phyloP scores from a whole-genome alignment of 2,329 filamentous ascomycete genomes.

The Cercospora sp. region DNA sequence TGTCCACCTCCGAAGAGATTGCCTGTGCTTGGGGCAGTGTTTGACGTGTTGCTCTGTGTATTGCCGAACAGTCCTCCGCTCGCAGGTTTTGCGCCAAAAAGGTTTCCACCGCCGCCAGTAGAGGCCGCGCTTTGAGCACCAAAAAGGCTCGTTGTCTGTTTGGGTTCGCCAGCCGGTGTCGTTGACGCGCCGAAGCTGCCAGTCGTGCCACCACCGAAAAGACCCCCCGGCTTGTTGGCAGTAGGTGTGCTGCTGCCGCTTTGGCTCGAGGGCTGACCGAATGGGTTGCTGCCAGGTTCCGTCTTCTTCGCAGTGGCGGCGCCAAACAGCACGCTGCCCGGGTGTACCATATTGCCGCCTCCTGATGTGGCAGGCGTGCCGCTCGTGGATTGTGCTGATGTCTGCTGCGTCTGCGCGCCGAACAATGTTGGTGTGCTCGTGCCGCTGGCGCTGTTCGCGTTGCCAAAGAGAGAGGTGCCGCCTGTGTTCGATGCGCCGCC shows the following conservation, averaged over 20 bases:
- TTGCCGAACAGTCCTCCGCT: conserved; percentile 17
- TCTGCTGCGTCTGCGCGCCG: conserved; percentile 11
- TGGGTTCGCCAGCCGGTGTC: conserved; percentile 28
- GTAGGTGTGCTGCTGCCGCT: conserved; percentile 27
- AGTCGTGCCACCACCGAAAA: conserved; percentile 20
- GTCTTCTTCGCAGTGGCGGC: conserved; percentile 16
- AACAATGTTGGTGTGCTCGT: conserved; percentile 17
- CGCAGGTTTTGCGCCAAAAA: conserved; percentile 16
- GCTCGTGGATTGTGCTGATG: conserved; percentile 15
- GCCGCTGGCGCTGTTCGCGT: conserved; percentile 6
- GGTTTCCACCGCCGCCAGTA: conserved; percentile 1
- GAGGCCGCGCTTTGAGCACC: conserved; percentile 9
- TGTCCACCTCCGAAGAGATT: conserved; percentile 21
- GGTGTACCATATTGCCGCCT: conserved; percentile 2
- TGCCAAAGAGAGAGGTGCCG: conserved; percentile 9
- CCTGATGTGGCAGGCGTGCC: conserved; percentile 10
- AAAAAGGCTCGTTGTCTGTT: conserved; percentile 23
- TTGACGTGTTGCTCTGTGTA: conserved; percentile 14
- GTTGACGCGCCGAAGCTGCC: conserved; percentile 25
- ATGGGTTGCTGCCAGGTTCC: conserved; percentile 13
- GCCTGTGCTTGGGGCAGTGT: conserved; percentile 11
- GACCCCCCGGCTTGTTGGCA: conserved; percentile 19
- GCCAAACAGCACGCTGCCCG: conserved; percentile 16
- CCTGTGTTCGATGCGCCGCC: conserved; percentile 8
- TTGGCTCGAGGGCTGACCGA: conserved; percentile 6